Evolutionary conservation across 257 asterid species (phyloP).

Genomic region (Nicotiana otophora): DNA sequence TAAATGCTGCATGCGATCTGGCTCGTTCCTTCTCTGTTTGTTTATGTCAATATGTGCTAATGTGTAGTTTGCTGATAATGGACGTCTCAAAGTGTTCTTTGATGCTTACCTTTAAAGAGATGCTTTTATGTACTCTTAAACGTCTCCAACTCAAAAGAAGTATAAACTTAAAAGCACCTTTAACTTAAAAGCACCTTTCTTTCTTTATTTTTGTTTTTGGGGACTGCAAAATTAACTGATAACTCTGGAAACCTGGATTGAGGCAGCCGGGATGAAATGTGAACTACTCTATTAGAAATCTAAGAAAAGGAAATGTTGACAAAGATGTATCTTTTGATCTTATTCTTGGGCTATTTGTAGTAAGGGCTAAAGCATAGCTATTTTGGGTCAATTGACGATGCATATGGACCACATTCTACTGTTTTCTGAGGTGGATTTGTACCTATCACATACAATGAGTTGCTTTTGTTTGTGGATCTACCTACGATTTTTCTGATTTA

Average conservation of each 20-base stretch:
- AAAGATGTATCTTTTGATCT: not conserved
- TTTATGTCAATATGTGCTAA: not conserved
- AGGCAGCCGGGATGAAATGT: not conserved
- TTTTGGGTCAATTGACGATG: conserved; percentile 2
- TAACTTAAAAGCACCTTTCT: not conserved
- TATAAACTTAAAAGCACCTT: not conserved
- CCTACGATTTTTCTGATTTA: not conserved
- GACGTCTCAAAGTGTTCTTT: not conserved
- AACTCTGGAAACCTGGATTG: not conserved
- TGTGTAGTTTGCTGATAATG: not conserved
- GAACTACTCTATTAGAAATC: not conserved
- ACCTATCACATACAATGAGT: not conserved
- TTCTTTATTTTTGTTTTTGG: not conserved
- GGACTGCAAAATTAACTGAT: not conserved
- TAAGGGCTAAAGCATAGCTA: conserved; percentile 1
- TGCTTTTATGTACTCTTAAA: not conserved
- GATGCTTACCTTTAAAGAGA: not conserved
- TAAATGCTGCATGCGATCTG: conserved; percentile 8
- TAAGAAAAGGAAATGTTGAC: not conserved
- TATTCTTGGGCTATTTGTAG: not conserved
- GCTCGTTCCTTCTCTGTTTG: not conserved
- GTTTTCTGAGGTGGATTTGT: not conserved
- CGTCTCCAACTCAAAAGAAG: not conserved
- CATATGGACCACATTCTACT: not conserved
- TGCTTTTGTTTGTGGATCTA: not conserved